Evolutionary conservation across 2,329 filamentous ascomycete species (phyloP), one percentile per base, ranked within the genome.

Genomic region (Diplodia scrobiculata): DNA sequence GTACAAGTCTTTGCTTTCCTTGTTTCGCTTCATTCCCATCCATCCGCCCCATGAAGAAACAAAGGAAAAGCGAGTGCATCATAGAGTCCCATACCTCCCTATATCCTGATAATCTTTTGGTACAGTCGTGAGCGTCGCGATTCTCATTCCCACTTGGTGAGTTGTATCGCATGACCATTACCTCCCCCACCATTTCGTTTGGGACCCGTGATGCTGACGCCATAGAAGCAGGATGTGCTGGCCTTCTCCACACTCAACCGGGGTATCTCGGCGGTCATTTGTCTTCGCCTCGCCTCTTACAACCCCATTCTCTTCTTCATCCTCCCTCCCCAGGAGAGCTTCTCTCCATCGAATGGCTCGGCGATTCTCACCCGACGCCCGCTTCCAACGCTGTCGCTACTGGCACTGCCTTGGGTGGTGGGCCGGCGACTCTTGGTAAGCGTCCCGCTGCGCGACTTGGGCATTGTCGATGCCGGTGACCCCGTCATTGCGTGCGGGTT

Each of bases 281-380:
- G 54, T 27, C 27, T 11, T 13, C 45, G 25, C 58, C 13, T 21
- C 58, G 29, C 10, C 13, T 34, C 27, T 50, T 25, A 62, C 45
- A 66, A 25, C 3, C 64, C 64, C 45, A 66, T 66, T 34, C 64
- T 60, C 54, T n/a, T 66, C 47, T 66, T 66, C 45, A 66, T 36
- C 64, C 45, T 52, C 17, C 64, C 54, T 41, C 53, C 54, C 64
- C 64, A 66, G n/a, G 64, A 59, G 14, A 58, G 54, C 53, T 60
- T 66, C 41, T 65, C 63, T n/a, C 34, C 53, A 10, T 55, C 52
- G 11, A 27, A 21, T 36, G 41, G n/a, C 5, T 41, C 19, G 14
- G 19, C 5, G 34, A n/a, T 14, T 34, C 54, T 48, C n/a, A 58
- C 29, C 0, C 64, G 64, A 6, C 47, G 64, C 5, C 38, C 45